Conservation (phyloP, 805 yeast genomes). For the Candida suzukii region DNA sequence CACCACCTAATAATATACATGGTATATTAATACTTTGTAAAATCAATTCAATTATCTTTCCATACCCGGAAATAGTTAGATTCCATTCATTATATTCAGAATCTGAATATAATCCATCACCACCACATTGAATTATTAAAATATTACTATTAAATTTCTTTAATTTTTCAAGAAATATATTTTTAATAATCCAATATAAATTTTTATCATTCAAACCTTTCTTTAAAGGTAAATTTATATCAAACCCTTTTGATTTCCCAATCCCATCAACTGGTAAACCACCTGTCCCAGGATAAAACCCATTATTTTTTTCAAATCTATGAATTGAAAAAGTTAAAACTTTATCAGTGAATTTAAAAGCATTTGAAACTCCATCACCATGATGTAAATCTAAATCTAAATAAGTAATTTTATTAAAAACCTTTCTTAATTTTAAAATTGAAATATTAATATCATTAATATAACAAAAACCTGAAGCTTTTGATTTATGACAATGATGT, state of each 20-base stretch:
- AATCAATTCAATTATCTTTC: conserved; percentile 25
- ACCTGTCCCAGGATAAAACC: conserved; percentile 75
- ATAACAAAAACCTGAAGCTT: conserved; percentile 68
- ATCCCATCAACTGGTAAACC: conserved; percentile 27
- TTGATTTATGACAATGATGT: conserved; percentile 53
- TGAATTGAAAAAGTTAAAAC: conserved; percentile 62
- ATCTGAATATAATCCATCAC: conserved; percentile 68
- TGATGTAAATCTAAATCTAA: conserved; percentile 73
- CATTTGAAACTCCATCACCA: conserved; percentile 73
- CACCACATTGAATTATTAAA: conserved; percentile 62
- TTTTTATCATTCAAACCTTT: conserved; percentile 48
- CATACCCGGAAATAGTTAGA: conserved; percentile 45
- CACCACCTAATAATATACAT: conserved; percentile 60
- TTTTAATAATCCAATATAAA: conserved; percentile 28
- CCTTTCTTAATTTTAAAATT: conserved; percentile 46
- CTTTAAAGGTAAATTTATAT: conserved; percentile 47
- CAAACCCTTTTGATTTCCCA: conserved; percentile 30
- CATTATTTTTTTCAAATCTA: conserved; percentile 40
- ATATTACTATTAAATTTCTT: conserved; percentile 37
- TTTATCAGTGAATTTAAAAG: conserved; percentile 47
- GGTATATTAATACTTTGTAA: conserved; percentile 20
- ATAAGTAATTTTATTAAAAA: conserved; percentile 43
- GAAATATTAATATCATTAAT: conserved; percentile 61
- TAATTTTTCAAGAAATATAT: conserved; percentile 37
- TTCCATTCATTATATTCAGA: conserved; percentile 58